Evolutionary conservation across 129 eudicot genomes (phyloP), one percentile per base, ranked within the genome.

Genomic region (Artemisia tridentata): DNA sequence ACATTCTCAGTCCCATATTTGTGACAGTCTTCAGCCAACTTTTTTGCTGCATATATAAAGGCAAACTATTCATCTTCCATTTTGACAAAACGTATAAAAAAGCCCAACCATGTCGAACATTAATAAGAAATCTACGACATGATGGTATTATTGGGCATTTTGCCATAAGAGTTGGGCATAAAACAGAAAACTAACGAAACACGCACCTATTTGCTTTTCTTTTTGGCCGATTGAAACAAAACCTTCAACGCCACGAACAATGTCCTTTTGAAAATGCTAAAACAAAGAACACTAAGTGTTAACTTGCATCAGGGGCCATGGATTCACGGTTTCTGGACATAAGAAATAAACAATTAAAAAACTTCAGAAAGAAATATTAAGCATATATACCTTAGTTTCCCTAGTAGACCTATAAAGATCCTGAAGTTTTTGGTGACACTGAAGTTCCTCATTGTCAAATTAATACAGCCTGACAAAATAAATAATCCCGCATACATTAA

Each of bases 231-330:
- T 72, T 54, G 92, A 90, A 16, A 87, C 75, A 67, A 73, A 82
- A 71, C 91, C 87, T 87, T 93, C 97, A 65, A 82, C 79, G 53
- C 92, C 86, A 47, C 92, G 99, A 51, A 84, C 91, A 72, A 90
- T 85, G 75, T 93, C 99, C 84, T 79, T 85, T 77, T 93, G 97
- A 78, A 93, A 93, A 84, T 93, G 97, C 99, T 93, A 92, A 77
- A 73, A 65, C 72, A 63, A 10, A 29, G 52, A 54, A 70, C 20
- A 4, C 63, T 7, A 38, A 46, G 79, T 31, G 29, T 54, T 56
- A 55, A 19, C 20, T 69, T 21, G 11, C n/a, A 47, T 62, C 68
- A 72, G 66, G 76, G 7, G 17, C 71, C 72, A 62, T 64, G 68
- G 74, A 64, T 43, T 63, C 69, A 79, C 57, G 53, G 56, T 68